phyloP scores from a whole-genome alignment of 768 basidiomycete species.

The Suillus decipiens region DNA sequence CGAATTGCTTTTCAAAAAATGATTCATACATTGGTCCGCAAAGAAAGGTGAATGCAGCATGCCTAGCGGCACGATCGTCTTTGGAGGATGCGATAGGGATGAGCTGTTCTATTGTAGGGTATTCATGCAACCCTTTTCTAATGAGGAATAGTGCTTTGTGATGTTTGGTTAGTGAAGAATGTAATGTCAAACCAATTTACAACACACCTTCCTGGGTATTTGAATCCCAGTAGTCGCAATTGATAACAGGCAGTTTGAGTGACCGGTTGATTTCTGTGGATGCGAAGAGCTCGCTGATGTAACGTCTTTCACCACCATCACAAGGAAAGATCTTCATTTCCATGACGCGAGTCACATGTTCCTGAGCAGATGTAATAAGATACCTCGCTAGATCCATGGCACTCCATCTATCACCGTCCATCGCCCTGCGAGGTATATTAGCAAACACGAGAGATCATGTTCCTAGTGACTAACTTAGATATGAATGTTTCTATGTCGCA shows the following conservation, averaged over 20 bases:
- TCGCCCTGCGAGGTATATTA: not conserved
- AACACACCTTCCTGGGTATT: not conserved
- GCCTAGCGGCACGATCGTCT: slow-evolving; percentile 43
- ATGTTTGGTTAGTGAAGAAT: not conserved
- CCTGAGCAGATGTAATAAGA: not conserved
- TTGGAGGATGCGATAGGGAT: not conserved
- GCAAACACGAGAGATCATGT: not conserved
- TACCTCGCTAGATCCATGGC: not conserved
- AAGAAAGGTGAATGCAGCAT: slow-evolving; percentile 63
- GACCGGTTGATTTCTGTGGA: not conserved
- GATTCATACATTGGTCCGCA: not conserved
- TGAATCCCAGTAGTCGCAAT: not conserved
- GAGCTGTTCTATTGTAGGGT: not conserved
- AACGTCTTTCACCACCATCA: not conserved
- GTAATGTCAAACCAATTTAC: not conserved
- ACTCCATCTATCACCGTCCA: not conserved
- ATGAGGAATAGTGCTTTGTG: not conserved
- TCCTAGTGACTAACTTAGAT: not conserved
- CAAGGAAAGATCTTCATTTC: not conserved
- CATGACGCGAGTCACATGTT: not conserved
- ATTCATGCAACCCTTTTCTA: not conserved
- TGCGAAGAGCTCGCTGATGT: not conserved
- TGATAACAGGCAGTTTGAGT: not conserved
- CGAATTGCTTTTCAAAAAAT: slow-evolving; percentile 11
- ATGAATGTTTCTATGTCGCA: not conserved